Percentiles rank a stretch among this genome's conserved stretches.
Evolutionary conservation across 2,329 filamentous ascomycete species (phyloP).

Genomic region (Scytalidium sp.): DNA sequence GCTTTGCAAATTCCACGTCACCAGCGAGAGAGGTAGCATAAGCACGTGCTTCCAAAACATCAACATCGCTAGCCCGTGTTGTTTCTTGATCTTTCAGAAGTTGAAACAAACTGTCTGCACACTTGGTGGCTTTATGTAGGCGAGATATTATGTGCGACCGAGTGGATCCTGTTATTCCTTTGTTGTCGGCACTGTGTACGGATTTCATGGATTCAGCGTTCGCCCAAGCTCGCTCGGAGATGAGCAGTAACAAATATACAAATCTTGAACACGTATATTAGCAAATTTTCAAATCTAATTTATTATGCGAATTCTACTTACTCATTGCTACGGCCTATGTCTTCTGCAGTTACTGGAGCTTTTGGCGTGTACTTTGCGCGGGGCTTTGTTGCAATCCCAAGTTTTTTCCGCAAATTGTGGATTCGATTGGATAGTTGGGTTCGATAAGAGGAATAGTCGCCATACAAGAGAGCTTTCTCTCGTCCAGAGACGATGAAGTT

Average conservation of each 20-base stretch:
- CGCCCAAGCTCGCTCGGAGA: slow-evolving; percentile 89
- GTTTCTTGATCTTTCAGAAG: slow-evolving; percentile 60
- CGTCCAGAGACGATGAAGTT: slow-evolving; percentile 75
- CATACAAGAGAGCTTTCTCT: slow-evolving; percentile 80
- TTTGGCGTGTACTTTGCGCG: slow-evolving; percentile 81
- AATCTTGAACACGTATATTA: slow-evolving; percentile 49
- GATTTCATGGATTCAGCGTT: slow-evolving; percentile 95
- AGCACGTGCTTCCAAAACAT: slow-evolving; percentile 81
- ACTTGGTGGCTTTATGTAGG: slow-evolving; percentile 72
- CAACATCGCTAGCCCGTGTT: slow-evolving; percentile 65
- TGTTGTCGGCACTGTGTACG: slow-evolving; percentile 72
- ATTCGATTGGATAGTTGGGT: slow-evolving; percentile 76
- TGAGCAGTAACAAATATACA: slow-evolving; percentile 76
- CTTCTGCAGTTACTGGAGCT: slow-evolving; percentile 65
- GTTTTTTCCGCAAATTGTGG: slow-evolving; percentile 78
- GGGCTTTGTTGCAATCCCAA: slow-evolving; percentile 79
- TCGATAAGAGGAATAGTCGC: slow-evolving; percentile 86
- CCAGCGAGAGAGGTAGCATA: slow-evolving; percentile 78
- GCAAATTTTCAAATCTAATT: background rate
- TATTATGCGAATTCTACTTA: slow-evolving; percentile 43
- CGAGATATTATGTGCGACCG: slow-evolving; percentile 87
- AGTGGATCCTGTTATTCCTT: slow-evolving; percentile 74
- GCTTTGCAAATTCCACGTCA: slow-evolving; percentile 80
- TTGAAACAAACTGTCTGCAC: slow-evolving; percentile 65
- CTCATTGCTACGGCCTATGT: slow-evolving; percentile 74